A percentile compares a stretch with the other conserved stretches of the same genome.
phyloP scores from a whole-genome alignment of 805 yeast genomes.

The baker's yeast (Saccharomyces cerevisiae) region DNA sequence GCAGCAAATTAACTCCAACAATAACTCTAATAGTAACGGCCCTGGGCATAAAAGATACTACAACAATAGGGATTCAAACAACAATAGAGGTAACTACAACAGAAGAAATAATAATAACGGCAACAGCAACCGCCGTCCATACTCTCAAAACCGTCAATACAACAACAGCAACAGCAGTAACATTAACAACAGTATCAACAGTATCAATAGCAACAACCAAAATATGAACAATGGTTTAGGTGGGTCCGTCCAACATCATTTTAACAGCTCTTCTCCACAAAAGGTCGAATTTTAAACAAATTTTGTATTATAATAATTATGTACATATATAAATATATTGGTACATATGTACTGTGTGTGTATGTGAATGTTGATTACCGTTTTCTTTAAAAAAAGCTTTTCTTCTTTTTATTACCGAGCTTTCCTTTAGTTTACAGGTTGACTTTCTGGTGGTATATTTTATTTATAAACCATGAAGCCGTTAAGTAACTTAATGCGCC shows the following conservation, averaged over 20 bases:
- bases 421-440: background rate
- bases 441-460: slow-evolving; percentile 10
- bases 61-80: slow-evolving; percentile 9
- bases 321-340: background rate
- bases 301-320: background rate
- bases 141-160: background rate
- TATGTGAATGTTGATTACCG: slow-evolving; percentile 2
- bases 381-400: too few species aligned
- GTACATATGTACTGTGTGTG: background rate
- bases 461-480: slow-evolving; percentile 56
- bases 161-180: background rate
- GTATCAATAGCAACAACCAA: background rate
- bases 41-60: slow-evolving; percentile 30
- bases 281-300: slow-evolving; percentile 10
- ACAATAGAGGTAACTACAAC: slow-evolving; percentile 24
- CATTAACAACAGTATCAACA: background rate
- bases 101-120: slow-evolving; percentile 29
- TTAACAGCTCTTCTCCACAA: background rate
- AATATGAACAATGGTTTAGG: slow-evolving; percentile 21
- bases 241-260: slow-evolving; percentile 28
- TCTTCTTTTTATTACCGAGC: slow-evolving; percentile 6
- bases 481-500: slow-evolving; percentile 70
- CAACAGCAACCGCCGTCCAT: background rate
- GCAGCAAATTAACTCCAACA: slow-evolving; percentile 48
- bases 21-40: slow-evolving; percentile 31